These are phyloP conservation scores for Phytophthora ramorum DNA, from an alignment of 352 stramenopile species.

Conservation along the genomic window DNA sequence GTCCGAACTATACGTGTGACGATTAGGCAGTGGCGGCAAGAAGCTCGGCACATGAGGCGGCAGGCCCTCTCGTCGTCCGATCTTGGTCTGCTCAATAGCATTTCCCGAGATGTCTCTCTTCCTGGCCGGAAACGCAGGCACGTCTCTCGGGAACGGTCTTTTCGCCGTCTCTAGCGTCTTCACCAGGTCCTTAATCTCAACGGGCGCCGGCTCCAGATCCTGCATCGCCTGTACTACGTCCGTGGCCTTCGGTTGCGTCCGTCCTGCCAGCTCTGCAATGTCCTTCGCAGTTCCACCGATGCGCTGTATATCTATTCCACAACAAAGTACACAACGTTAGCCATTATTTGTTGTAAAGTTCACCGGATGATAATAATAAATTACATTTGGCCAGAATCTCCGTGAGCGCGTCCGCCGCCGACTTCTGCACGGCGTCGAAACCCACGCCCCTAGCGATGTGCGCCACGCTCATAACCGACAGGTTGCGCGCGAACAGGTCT, in stretches of 20 bases:
- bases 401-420: constrained; percentile 52
- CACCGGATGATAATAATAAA: constrained; percentile 18
- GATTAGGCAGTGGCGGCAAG: constrained; percentile 57
- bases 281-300: constrained; percentile 60
- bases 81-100: constrained; percentile 63
- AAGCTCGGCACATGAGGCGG: constrained; percentile 61
- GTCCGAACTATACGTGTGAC: constrained; percentile 67
- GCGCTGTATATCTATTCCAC: constrained; percentile 50
- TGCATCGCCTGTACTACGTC: constrained; percentile 57
- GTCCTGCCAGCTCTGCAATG: constrained; percentile 59
- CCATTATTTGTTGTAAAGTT: background rate
- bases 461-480: constrained; percentile 60
- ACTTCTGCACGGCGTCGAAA: constrained; percentile 64
- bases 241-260: constrained; percentile 54
- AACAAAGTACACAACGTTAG: background rate
- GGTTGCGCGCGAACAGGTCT: constrained; percentile 54
- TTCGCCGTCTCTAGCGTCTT: constrained; percentile 63
- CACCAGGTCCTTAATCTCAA: constrained; percentile 56
- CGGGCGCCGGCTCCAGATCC: constrained; percentile 50
- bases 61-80: constrained; percentile 57
- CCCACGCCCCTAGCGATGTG: constrained; percentile 56
- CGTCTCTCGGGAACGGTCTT: constrained; percentile 60
- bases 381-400: constrained; percentile 65
- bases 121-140: constrained; percentile 54
- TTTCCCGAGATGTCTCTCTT: constrained; percentile 58